Evolutionary conservation across 2,329 filamentous ascomycete genomes (phyloP).

Genomic region (Trichoderma hamatum): DNA sequence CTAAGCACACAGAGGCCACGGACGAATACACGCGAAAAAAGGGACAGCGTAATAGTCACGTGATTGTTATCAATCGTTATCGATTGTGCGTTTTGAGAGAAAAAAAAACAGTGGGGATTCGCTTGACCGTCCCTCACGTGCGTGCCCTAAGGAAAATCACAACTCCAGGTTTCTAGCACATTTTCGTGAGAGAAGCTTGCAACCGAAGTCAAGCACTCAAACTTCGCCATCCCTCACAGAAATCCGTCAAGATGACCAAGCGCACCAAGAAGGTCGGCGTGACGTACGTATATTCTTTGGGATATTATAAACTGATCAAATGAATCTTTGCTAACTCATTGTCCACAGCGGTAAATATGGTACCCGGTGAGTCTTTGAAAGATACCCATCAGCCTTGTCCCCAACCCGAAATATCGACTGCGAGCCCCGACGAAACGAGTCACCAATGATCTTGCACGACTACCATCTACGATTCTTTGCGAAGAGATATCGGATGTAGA

Average conservation of each 20-base stretch:
- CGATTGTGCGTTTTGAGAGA: not conserved
- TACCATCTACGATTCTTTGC: not conserved
- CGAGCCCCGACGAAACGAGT: conserved; percentile 24
- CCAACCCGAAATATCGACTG: conserved; percentile 1
- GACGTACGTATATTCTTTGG: conserved; percentile 55
- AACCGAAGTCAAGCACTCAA: conserved; percentile 39
- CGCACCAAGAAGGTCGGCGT: conserved; percentile 97
- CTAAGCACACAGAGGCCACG: not conserved
- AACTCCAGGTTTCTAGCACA: conserved; percentile 41
- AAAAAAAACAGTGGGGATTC: conserved; percentile 29
- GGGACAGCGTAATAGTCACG: not conserved
- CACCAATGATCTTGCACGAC: not conserved
- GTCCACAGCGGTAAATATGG: conserved; percentile 77
- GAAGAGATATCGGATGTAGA: not conserved
- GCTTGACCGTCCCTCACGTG: conserved; percentile 42
- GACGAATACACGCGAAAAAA: not conserved
- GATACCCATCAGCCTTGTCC: conserved; percentile 7
- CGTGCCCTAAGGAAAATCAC: conserved; percentile 49
- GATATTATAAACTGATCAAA: conserved; percentile 7
- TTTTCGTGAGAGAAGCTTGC: conserved; percentile 39
- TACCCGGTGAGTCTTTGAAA: conserved; percentile 71
- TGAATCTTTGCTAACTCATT: conserved; percentile 37
- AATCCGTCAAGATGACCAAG: conserved; percentile 80
- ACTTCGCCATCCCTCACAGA: conserved; percentile 42
- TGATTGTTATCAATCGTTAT: not conserved